A percentile compares a stretch with the other conserved stretches of the same genome.
phyloP scores from a whole-genome alignment of 2,329 filamentous ascomycete species.

The Periconia digitata region DNA sequence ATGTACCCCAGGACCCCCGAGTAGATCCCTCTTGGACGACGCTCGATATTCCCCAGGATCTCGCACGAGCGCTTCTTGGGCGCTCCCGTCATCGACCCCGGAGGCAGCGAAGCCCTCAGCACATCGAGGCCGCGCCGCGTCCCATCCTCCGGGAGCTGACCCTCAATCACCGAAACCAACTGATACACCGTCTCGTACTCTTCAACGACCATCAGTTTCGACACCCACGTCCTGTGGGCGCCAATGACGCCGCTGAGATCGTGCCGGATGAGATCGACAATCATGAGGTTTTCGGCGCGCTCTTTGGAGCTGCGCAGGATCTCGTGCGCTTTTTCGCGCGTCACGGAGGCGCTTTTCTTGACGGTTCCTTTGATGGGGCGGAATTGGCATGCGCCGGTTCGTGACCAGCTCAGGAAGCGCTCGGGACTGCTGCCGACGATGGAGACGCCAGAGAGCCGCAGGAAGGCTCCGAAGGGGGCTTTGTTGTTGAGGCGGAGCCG shows the following conservation, averaged over 20 bases:
- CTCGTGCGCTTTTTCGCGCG: conserved; percentile 66
- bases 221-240: conserved; percentile 68
- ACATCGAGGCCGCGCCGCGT: conserved; percentile 62
- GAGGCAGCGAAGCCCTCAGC: conserved; percentile 73
- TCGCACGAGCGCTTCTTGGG: conserved; percentile 89
- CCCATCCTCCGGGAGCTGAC: conserved; percentile 32
- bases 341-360: conserved; percentile 67
- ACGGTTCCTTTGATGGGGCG: conserved; percentile 93
- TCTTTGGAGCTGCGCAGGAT: conserved; percentile 81
- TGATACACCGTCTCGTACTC: conserved; percentile 82
- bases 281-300: conserved; percentile 92
- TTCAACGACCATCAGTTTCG: conserved; percentile 77
- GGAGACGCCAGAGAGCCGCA: conserved; percentile 64
- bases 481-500: conserved; percentile 69
- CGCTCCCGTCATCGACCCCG: conserved; percentile 90
- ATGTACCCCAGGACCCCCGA: conserved; percentile 85
- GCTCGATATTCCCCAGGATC: conserved; percentile 70
- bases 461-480: conserved; percentile 77
- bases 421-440: conserved; percentile 82
- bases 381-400: conserved; percentile 66
- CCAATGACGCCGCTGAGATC: conserved; percentile 81
- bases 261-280: conserved; percentile 87
- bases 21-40: conserved; percentile 70
- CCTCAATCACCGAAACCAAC: conserved; percentile 85
- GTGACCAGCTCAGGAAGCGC: conserved; percentile 72